A percentile compares a stretch with the other conserved stretches of the same genome.
These are phyloP conservation scores for slime mould (Dictyostelium discoideum) DNA, from an alignment of 78 protist species.

Conservation along the genomic window DNA sequence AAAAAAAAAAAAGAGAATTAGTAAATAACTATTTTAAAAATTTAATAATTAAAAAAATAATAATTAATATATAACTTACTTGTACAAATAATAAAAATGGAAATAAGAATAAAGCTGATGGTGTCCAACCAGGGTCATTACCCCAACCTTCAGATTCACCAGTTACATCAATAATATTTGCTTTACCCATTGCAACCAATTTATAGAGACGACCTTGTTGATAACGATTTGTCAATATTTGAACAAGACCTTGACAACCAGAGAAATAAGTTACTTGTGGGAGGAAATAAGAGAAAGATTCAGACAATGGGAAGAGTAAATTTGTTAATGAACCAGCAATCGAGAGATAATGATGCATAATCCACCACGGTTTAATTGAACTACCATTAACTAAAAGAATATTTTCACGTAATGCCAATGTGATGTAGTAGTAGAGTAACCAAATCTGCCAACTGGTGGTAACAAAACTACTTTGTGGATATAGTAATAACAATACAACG, in stretches of 20 bases:
- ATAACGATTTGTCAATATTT: constrained; percentile 76
- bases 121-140: constrained; percentile 70
- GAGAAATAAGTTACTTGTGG: constrained; percentile 68
- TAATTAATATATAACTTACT: neutral
- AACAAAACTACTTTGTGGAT: constrained; percentile 38
- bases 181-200: constrained; percentile 82
- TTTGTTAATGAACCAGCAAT: constrained; percentile 71
- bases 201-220: constrained; percentile 80
- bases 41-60: no score
- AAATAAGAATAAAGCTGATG: constrained; percentile 44
- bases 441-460: constrained; percentile 72
- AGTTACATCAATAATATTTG: constrained; percentile 81
- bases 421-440: constrained; percentile 80
- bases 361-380: constrained; percentile 83
- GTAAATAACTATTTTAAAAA: neutral
- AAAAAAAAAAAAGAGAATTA: neutral
- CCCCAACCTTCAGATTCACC: constrained; percentile 72
- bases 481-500: constrained; percentile 36
- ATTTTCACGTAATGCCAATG: constrained; percentile 84
- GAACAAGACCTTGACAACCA: constrained; percentile 81
- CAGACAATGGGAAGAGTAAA: constrained; percentile 46
- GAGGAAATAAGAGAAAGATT: constrained; percentile 32
- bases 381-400: constrained; percentile 83
- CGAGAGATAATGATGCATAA: constrained; percentile 86
- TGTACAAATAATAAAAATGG: constrained; percentile 73